Conservation (phyloP, 768 basidiomycete genomes). For the Serpula lacrymans region DNA sequence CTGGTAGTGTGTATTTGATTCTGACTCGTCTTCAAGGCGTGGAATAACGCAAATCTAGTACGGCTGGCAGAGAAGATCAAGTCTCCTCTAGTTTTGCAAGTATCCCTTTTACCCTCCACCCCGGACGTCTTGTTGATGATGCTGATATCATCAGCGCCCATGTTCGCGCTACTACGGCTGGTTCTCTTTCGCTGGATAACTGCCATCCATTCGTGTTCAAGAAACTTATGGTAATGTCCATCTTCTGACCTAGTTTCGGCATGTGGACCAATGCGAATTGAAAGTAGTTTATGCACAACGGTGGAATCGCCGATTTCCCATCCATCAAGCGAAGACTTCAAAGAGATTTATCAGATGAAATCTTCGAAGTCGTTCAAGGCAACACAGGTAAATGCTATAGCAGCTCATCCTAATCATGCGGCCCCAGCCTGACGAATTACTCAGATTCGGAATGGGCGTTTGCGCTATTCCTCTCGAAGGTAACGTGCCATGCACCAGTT, state of each 20-base stretch:
- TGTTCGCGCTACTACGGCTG: slow-evolving; percentile 91
- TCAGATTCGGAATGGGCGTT: slow-evolving; percentile 98
- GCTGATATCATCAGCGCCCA: slow-evolving; percentile 55
- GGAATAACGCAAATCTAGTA: slow-evolving; percentile 94
- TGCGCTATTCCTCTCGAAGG: slow-evolving; percentile 85
- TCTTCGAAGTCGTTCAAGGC: slow-evolving; percentile 85
- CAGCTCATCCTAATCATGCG: neutral
- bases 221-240: slow-evolving; percentile 73
- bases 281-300: slow-evolving; percentile 93
- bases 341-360: slow-evolving; percentile 69
- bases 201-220: slow-evolving; percentile 94
- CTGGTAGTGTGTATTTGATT: slow-evolving; percentile 8
- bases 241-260: neutral
- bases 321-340: slow-evolving; percentile 82
- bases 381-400: slow-evolving; percentile 67
- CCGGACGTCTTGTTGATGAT: neutral
- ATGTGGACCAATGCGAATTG: neutral
- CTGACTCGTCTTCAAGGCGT: slow-evolving; percentile 56
- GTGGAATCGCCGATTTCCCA: slow-evolving; percentile 83
- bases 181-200: slow-evolving; percentile 87
- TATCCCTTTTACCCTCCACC: slow-evolving; percentile 14
- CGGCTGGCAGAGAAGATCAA: slow-evolving; percentile 96
- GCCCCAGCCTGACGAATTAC: slow-evolving; percentile 1
- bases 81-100: slow-evolving; percentile 91
- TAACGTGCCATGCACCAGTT: slow-evolving; percentile 17